Percentiles rank a stretch among this genome's conserved stretches.
Evolutionary conservation across 1,139 yeast species (phyloP).

Genomic region (Candida albicans): DNA sequence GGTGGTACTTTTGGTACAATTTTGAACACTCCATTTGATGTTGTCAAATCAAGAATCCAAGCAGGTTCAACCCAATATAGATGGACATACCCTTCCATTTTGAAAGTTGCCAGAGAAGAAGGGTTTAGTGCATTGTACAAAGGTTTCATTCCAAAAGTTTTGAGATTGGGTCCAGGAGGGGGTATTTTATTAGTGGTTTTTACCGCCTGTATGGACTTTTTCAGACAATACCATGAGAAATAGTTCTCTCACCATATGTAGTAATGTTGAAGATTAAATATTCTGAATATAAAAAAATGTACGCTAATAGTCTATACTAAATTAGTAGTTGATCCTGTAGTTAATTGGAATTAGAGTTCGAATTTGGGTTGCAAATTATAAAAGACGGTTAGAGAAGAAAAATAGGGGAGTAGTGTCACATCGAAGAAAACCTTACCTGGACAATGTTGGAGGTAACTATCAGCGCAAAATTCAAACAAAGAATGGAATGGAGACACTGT

Average conservation of each 20-base stretch:
- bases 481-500: no score
- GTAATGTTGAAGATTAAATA: no score
- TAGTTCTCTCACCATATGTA: constrained; percentile 4
- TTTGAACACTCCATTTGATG: constrained; percentile 95
- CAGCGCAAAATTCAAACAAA: no score
- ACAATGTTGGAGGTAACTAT: no score
- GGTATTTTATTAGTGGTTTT: constrained; percentile 95
- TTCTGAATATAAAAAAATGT: neutral
- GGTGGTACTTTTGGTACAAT: constrained; percentile 97
- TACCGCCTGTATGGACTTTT: constrained; percentile 92
- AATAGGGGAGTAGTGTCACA: neutral
- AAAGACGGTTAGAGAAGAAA: neutral
- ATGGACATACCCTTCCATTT: constrained; percentile 87
- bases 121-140: constrained; percentile 86
- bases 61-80: constrained; percentile 83
- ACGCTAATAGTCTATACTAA: neutral
- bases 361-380: neutral
- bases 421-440: no score
- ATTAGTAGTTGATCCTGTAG: no score
- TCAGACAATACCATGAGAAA: constrained; percentile 59
- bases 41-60: constrained; percentile 95
- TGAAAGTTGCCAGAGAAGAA: constrained; percentile 81
- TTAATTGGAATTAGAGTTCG: neutral
- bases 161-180: constrained; percentile 98
- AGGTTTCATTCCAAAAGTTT: constrained; percentile 95